A percentile compares a stretch with the other conserved stretches of the same genome.
These are phyloP conservation scores for Talaromyces sp. DNA, from an alignment of 2,329 filamentous ascomycete species.

Conservation along the genomic window DNA sequence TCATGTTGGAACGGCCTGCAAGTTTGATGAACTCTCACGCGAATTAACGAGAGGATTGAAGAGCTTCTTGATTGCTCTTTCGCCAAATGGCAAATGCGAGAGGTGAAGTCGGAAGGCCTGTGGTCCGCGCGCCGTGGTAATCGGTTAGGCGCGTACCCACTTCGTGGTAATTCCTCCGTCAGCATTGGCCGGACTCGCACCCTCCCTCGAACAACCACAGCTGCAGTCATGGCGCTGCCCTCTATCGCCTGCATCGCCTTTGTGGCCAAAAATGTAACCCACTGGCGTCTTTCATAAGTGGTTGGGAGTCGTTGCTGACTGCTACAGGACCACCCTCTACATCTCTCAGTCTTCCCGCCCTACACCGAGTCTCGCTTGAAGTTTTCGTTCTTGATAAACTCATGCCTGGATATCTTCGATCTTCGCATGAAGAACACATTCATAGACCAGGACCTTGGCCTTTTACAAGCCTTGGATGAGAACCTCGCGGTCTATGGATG, in stretches of 20 bases:
- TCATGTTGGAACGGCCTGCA: constrained; percentile 3
- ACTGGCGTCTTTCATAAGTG: not conserved
- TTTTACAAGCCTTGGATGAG: constrained; percentile 91
- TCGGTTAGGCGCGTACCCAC: not conserved
- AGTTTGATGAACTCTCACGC: not conserved
- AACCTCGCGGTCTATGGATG: constrained; percentile 90
- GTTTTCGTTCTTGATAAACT: constrained; percentile 86
- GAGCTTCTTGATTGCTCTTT: not conserved
- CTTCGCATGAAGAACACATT: constrained; percentile 70
- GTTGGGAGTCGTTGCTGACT: not conserved
- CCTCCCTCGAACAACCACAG: not conserved
- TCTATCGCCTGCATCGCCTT: constrained; percentile 90
- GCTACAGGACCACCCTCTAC: constrained; percentile 85
- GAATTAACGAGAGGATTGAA: not conserved
- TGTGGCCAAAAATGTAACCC: constrained; percentile 80
- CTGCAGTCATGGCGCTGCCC: constrained; percentile 48
- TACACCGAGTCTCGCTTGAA: constrained; percentile 65
- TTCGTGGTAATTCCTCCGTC: not conserved
- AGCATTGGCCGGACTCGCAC: not conserved
- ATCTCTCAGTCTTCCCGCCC: constrained; percentile 83
- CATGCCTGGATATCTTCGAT: constrained; percentile 90
- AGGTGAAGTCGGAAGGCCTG: not conserved
- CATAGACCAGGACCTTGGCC: constrained; percentile 77
- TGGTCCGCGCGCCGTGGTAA: not conserved
- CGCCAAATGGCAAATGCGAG: not conserved